Evolutionary conservation across 139 green algal genomes (phyloP), one percentile per base, ranked within the genome.

Genomic region (Medakamo hakoo): DNA sequence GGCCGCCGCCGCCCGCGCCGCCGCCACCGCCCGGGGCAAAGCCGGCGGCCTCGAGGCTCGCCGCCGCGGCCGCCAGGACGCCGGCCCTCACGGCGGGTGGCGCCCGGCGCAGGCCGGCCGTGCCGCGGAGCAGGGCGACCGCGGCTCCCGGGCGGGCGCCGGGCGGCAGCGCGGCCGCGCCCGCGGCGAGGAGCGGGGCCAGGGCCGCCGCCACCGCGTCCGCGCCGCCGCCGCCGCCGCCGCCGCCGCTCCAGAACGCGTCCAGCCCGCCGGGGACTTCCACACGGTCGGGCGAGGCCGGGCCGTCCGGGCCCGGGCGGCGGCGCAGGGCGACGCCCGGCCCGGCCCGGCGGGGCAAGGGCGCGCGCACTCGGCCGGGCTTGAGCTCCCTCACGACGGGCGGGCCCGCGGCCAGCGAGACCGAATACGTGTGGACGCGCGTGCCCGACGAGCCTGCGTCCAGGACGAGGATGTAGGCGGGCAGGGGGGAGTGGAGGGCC

Each of bases 181-280:
- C 88, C 88, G 86, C 95, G 1, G 81, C 76, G 60, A 95, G 71
- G 70, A 95, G 68, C 22, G 87, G 87, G 2, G 31, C 72, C 26
- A 95, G 40, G 16, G 40, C 40, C 16, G 40, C 40, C 40, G 9
- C 68, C 19, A 73, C 31, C 4, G 68, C 62, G 21, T 55, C 23
- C 20, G 27, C 63, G 20, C 31, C 21, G 62, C 66, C 60, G 0
- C 30, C 76, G 40, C 40, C 9, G n/a, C n/a, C 0, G 67, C 26
- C 55, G 82, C 64, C 9, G 58, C 66, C 5, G 67, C 56, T n/a
- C n/a, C n/a, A n/a, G 26, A 86, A 92, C 1, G 57, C 60, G 49
- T 92, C 84, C 32, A 95, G 66, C 4, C 88, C 87, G 3, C 86
- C 86, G 63, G 89, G 73, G 2, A 88, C 96, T 68, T 95, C 87